A percentile compares a stretch with the other conserved stretches of the same genome.
Conservation (phyloP, 2,329 filamentous ascomycete genomes). For the Gaeumannomyces tritici region DNA sequence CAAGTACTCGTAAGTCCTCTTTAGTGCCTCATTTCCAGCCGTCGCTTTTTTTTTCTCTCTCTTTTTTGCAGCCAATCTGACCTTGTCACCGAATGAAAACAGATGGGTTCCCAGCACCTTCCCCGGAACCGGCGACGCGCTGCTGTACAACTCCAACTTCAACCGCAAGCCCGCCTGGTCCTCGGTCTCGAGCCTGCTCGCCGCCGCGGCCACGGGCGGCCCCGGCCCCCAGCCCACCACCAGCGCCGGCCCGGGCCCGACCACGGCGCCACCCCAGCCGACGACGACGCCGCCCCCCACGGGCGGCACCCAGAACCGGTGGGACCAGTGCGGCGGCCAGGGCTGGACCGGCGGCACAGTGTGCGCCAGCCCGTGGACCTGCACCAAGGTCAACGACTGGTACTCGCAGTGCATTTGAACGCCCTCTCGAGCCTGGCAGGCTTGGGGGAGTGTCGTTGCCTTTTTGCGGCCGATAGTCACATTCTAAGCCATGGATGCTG, state of each 20-base stretch:
- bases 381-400: slow-evolving; percentile 1
- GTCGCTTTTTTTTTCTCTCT: too few relatives aligned
- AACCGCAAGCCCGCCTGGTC: slow-evolving; percentile 29
- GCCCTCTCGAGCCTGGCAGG: neutral
- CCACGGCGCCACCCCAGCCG: neutral
- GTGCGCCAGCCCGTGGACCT: neutral
- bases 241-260: neutral
- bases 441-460: too few relatives aligned
- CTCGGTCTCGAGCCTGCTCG: slow-evolving; percentile 19
- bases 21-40: too few relatives aligned
- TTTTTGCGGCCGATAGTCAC: too few relatives aligned
- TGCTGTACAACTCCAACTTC: slow-evolving; percentile 25
- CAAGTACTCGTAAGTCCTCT: slow-evolving; percentile 8
- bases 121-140: slow-evolving; percentile 27
- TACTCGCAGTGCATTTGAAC: slow-evolving; percentile 2
- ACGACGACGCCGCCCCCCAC: neutral
- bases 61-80: too few relatives aligned
- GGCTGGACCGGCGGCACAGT: neutral
- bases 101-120: slow-evolving; percentile 26
- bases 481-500: too few relatives aligned
- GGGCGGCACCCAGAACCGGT: neutral
- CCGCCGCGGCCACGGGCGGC: slow-evolving; percentile 5
- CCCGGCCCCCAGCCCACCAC: neutral
- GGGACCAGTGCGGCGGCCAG: slow-evolving; percentile 1
- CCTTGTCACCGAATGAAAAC: too few relatives aligned